Base-by-base conservation (phyloP, 2,329 filamentous ascomycete genomes). In the Colletotrichum paranaense region DNA sequence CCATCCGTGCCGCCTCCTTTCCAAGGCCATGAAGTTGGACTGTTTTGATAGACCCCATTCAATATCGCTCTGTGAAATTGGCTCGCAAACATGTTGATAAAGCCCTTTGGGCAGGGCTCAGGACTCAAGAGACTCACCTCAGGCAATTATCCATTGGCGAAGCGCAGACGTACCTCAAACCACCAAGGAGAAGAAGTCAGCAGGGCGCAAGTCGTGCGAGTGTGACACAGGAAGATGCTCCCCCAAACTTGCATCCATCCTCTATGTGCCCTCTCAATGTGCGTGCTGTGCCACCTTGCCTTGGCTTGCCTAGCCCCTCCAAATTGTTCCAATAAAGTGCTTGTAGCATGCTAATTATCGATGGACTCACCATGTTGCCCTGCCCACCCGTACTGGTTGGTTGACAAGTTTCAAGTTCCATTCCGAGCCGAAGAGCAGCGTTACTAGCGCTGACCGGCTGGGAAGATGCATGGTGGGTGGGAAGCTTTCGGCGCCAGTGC, bases 401-500 rank as follows among this genome's bases (percentile, higher is more conserved):
- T 32, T 28, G 55, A 57, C 53, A 46, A 60, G 56, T 22, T 35
- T 52, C 24, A 49, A 65, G 60, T 52, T 3, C 16, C 67, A 66
- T 66, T 69, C 67, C 67, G 19, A 73, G 53, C 55, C 30, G 32
- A 26, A 24, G 8, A 26, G 28, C 55, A 55, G 70, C 66, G 59
- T 69, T 56, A 28, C 71, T 73, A 73, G 67, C 67, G 60, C 70
- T 71, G 71, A 62, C 62, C 12, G 65, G 46, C 55, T 66, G 49
- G 38, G 24, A 32, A 59, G 22, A 35, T 35, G 32, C 32, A 11
- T 35, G 38, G 6, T 42, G 38, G 14, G 14, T 42, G 38, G 38
- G 38, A 19, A 42, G 38, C 14, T n/a, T 56, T 53, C 56, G 32
- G 26, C 38, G 49, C 68, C 63, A 52, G 63, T 62, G 57, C 57